Conservation (phyloP, 208 protist species). For the Crithidia acanthocephali region DNA sequence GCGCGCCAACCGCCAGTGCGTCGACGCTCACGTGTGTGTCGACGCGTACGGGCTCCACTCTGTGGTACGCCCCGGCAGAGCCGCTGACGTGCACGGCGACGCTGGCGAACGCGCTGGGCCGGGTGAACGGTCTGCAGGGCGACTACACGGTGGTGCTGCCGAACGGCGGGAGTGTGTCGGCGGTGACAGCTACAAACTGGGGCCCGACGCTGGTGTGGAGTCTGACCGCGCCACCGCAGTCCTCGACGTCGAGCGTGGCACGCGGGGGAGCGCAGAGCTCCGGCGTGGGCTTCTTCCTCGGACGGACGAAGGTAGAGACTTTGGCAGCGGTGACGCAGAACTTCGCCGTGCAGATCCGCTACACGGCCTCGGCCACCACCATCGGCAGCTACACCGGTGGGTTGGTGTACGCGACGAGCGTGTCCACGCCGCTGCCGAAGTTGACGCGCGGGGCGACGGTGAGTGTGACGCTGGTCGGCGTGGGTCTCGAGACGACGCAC, state of each 20-base stretch:
- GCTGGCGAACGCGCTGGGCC: constrained; percentile 47
- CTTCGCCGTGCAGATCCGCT: constrained; percentile 48
- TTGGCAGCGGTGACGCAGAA: constrained; percentile 11
- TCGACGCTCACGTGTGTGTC: constrained; percentile 56
- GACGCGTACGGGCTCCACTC: constrained; percentile 38
- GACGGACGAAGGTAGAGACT: not conserved
- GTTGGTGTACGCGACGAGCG: constrained; percentile 56
- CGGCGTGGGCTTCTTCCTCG: no score
- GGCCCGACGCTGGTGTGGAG: constrained; percentile 34
- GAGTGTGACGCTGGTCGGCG: constrained; percentile 43
- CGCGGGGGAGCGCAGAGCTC: not conserved
- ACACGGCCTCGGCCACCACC: constrained; percentile 18
- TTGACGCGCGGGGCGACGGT: constrained; percentile 23
- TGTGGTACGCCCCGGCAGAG: constrained; percentile 64
- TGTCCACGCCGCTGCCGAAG: constrained; percentile 26
- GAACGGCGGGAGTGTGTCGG: constrained; percentile 46
- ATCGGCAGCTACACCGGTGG: constrained; percentile 40
- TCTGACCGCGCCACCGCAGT: constrained; percentile 36
- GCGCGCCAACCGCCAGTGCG: constrained; percentile 48
- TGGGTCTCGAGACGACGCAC: constrained; percentile 65
- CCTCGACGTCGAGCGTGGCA: not conserved
- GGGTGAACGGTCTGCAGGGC: constrained; percentile 59
- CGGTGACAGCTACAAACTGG: constrained; percentile 20
- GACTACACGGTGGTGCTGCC: constrained; percentile 66
- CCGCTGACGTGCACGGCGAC: constrained; percentile 49